Evolutionary conservation across 2,329 filamentous ascomycete species (phyloP), one percentile per base, ranked within the genome.

Genomic region (Colletotrichum liriopes): DNA sequence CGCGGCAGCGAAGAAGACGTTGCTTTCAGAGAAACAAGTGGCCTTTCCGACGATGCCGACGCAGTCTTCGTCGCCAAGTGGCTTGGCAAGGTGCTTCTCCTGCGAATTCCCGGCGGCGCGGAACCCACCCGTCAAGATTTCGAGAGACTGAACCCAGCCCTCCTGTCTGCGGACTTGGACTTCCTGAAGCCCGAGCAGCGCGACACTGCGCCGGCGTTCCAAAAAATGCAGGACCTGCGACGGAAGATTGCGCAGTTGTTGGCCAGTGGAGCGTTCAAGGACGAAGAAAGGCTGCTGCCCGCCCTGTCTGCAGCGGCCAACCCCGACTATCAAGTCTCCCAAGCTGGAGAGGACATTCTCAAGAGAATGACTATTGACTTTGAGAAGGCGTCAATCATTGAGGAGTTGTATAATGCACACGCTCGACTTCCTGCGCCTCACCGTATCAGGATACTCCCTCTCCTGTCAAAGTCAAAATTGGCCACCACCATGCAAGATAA

Each of bases 281-380:
- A 98, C 73, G 83, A 90, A 0, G 94, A 98, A 78, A 91, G 95
- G 41, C 94, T 98, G 76, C 81, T 98, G 16, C 93, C 96, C 0
- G 93, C 94, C 0, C 83, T 98, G 1, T 95, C 93, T 79, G 95
- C 95, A 6, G 92, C 94, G 35, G 92, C 94, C 0, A 95, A 95
- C 81, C 85, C 91, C 1, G 96, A 98, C 75, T 94, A 92, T 45
- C 90, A 93, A 11, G 91, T 98, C 47, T 91, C 93, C 14, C 91
- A 93, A n/a, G 85, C 94, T n/a, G 96, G 94, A 0, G 94, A 98
- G 68, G 95, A 98, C 77, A 90, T 97, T 60, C 82, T 98, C 75
- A 99, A 98, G 82, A 88, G 95, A 75, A 93, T 90, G 39, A 88
- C 90, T 1, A 89, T 93, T 11, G 91, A 93, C 11, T 84, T 98